Evolutionary conservation across 768 basidiomycete species (phyloP).

Genomic region (Cyclocybe aegerita): DNA sequence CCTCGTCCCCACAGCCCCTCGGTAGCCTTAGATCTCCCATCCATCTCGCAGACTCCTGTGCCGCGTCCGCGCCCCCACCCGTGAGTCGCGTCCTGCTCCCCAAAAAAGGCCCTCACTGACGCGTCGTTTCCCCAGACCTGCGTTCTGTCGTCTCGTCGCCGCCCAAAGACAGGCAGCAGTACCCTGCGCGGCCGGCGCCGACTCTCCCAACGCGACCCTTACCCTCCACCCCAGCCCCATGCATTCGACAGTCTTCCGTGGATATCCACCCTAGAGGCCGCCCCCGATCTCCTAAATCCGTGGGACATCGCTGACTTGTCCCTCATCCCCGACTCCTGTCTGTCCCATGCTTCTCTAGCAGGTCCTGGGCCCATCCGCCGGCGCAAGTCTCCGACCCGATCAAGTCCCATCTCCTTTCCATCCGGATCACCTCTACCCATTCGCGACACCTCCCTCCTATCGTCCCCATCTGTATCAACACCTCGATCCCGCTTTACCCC

Average conservation of each 20-base stretch:
- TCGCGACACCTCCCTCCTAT: conserved; percentile 23
- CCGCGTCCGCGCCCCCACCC: conserved; percentile 13
- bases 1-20: conserved; percentile 14
- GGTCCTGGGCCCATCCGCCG: conserved; percentile 58
- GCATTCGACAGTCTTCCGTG: conserved; percentile 67
- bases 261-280: conserved; percentile 57
- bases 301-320: conserved; percentile 70
- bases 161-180: conserved; percentile 39
- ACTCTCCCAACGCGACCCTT: conserved; percentile 24
- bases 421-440: conserved; percentile 16
- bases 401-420: conserved; percentile 37
- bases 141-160: conserved; percentile 19
- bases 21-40: conserved; percentile 28
- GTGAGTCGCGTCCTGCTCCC: conserved; percentile 19
- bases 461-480: conserved; percentile 25
- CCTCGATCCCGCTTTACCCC: conserved; percentile 42
- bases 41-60: conserved; percentile 21
- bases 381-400: conserved; percentile 52
- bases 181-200: conserved; percentile 29
- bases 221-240: conserved; percentile 30
- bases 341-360: conserved; percentile 19
- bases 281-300: conserved; percentile 38
- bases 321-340: conserved; percentile 39
- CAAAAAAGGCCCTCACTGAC: conserved; percentile 5
- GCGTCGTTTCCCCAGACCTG: conserved; percentile 19